Percentiles rank a stretch among this genome's conserved stretches.
Conservation (phyloP, 1,284 basidiomycete genomes). For the Athelia psychrophila region DNA sequence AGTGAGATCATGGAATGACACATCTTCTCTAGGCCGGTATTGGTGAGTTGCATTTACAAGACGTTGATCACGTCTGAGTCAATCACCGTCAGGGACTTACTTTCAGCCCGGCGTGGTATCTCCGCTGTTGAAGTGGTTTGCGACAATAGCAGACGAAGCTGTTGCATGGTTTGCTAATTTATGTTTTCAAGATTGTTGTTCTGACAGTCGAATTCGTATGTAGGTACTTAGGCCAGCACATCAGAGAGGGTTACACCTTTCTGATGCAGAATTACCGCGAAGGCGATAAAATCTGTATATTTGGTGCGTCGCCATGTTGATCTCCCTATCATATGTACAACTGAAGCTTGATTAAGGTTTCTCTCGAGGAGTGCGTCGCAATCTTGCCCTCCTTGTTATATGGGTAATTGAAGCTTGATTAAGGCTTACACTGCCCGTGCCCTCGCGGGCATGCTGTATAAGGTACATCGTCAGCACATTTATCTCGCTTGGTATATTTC, state of each 20-base stretch:
- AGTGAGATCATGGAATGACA: neutral
- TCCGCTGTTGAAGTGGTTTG: slow-evolving; percentile 45
- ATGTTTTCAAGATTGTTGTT: neutral
- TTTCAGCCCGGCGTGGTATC: slow-evolving; percentile 52
- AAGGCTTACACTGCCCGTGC: slow-evolving; percentile 43
- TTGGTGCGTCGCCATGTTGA: slow-evolving; percentile 36
- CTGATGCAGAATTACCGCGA: slow-evolving; percentile 62
- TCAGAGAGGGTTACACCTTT: slow-evolving; percentile 63
- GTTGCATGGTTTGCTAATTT: slow-evolving; percentile 50
- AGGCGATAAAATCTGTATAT: slow-evolving; percentile 63
- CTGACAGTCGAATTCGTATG: neutral
- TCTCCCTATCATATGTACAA: neutral
- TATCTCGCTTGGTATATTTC: neutral
- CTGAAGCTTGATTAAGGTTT: slow-evolving; percentile 43
- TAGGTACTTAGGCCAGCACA: slow-evolving; percentile 64
- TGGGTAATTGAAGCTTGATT: neutral
- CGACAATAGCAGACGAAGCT: slow-evolving; percentile 53
- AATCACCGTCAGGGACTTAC: slow-evolving; percentile 67
- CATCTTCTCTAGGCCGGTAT: neutral
- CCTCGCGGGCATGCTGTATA: slow-evolving; percentile 61
- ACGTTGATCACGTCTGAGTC: neutral
- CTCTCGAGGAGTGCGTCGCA: slow-evolving; percentile 54
- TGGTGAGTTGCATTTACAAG: too few relatives aligned
- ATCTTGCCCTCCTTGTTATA: neutral
- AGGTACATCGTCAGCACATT: slow-evolving; percentile 19